Percentiles rank a stretch among this genome's conserved stretches.
phyloP scores from a whole-genome alignment of 345 rosid species.

The Ceriops decandra region DNA sequence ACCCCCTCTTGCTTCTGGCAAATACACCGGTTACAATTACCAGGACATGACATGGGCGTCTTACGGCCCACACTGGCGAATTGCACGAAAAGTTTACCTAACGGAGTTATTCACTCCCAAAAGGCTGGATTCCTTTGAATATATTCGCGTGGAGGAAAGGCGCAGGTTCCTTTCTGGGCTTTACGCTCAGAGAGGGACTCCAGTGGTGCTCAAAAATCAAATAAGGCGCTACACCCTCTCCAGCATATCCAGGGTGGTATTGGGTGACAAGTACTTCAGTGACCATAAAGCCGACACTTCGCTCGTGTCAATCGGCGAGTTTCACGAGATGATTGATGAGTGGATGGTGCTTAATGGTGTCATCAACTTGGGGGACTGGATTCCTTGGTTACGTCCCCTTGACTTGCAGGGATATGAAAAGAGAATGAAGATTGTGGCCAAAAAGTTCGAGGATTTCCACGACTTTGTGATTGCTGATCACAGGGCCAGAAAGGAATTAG shows the following conservation, averaged over 20 bases:
- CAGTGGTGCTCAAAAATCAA: not conserved
- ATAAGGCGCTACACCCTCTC: not conserved
- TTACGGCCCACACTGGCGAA: constrained; percentile 37
- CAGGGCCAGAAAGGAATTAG: not conserved
- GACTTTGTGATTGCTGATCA: not conserved
- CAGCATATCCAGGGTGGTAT: not conserved
- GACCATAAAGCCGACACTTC: not conserved
- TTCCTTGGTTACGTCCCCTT: constrained; percentile 4
- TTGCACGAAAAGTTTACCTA: constrained; percentile 27
- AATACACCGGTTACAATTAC: constrained; percentile 29
- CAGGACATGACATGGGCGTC: constrained; percentile 27
- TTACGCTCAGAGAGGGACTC: not conserved
- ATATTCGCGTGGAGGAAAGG: constrained; percentile 28
- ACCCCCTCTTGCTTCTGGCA: constrained; percentile 30
- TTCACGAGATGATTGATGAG: constrained; percentile 11
- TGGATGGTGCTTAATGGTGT: constrained; percentile 3
- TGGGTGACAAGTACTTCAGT: not conserved
- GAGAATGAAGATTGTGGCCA: constrained; percentile 14
- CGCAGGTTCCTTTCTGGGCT: constrained; percentile 7
- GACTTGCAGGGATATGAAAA: constrained; percentile 14
- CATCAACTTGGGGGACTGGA: constrained; percentile 11
- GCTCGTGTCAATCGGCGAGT: not conserved
- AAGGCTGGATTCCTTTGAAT: constrained; percentile 24
- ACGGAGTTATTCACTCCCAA: constrained; percentile 24
- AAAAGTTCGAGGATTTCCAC: constrained; percentile 9